Evolutionary conservation across 2,329 filamentous ascomycete genomes (phyloP).

Genomic region (Orbilia quercus): DNA sequence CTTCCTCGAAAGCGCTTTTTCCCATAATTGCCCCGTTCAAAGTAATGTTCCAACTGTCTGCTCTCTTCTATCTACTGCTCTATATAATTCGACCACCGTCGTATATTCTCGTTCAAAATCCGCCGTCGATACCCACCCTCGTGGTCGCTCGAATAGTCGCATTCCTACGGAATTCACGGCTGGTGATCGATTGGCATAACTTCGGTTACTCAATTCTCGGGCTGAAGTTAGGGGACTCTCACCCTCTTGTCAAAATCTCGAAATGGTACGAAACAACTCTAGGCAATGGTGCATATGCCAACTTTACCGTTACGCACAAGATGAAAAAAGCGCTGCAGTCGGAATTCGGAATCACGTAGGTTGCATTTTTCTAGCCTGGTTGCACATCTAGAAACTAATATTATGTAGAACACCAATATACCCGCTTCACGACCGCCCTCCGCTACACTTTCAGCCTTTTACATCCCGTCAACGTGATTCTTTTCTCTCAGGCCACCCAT

Average conservation of each 20-base stretch:
- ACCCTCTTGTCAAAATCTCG: slow-evolving; percentile 82
- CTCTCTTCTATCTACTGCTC: slow-evolving; percentile 76
- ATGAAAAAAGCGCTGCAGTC: slow-evolving; percentile 69
- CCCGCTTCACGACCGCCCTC: slow-evolving; percentile 86
- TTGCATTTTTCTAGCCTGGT: background rate
- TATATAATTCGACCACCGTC: slow-evolving; percentile 75
- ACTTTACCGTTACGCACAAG: slow-evolving; percentile 88
- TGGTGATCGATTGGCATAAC: slow-evolving; percentile 98
- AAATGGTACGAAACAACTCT: slow-evolving; percentile 80
- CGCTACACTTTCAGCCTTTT: slow-evolving; percentile 81
- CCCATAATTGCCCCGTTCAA: slow-evolving; percentile 82
- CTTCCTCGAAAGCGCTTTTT: slow-evolving; percentile 78
- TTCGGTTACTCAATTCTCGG: slow-evolving; percentile 95
- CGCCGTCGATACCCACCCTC: slow-evolving; percentile 91
- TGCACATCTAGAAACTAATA: background rate
- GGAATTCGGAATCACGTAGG: slow-evolving; percentile 53
- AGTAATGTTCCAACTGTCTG: slow-evolving; percentile 82
- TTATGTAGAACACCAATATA: slow-evolving; percentile 72
- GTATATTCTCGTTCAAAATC: slow-evolving; percentile 72
- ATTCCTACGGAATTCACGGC: slow-evolving; percentile 78
- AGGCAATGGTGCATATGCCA: slow-evolving; percentile 75
- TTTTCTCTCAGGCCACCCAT: slow-evolving; percentile 75
- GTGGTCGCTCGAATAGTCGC: slow-evolving; percentile 78
- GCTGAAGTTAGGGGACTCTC: slow-evolving; percentile 69
- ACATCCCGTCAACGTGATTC: slow-evolving; percentile 66